Conservation (phyloP, 495 filamentous ascomycete genomes). For the Trichoderma gamsii region DNA sequence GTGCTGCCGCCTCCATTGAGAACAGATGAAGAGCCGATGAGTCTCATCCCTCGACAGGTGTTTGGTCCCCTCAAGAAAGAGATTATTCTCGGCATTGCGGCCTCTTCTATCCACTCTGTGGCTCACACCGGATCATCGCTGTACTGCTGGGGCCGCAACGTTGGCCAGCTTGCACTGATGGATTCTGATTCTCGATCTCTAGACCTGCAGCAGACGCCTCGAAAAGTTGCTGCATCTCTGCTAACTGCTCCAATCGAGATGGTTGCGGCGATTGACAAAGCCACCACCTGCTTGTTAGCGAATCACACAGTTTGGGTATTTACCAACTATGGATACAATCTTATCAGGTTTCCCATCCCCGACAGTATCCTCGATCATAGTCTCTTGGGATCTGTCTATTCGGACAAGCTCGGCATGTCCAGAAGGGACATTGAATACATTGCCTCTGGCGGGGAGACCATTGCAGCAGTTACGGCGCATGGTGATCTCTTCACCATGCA, state of each 20-base stretch:
- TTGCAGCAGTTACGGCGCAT: slow-evolving; percentile 74
- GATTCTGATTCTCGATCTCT: slow-evolving; percentile 91
- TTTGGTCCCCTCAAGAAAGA: slow-evolving; percentile 89
- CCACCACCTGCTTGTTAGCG: slow-evolving; percentile 77
- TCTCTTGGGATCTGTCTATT: slow-evolving; percentile 51
- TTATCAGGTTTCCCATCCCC: slow-evolving; percentile 66
- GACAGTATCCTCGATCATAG: slow-evolving; percentile 62
- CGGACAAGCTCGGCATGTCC: slow-evolving; percentile 58
- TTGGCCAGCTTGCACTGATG: slow-evolving; percentile 88
- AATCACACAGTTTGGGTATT: slow-evolving; percentile 89
- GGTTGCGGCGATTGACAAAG: slow-evolving; percentile 84
- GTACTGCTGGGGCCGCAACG: slow-evolving; percentile 93
- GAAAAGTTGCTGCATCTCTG: slow-evolving; percentile 80
- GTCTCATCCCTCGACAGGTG: slow-evolving; percentile 75
- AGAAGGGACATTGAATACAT: slow-evolving; percentile 67
- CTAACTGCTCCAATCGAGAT: slow-evolving; percentile 71
- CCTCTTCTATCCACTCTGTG: slow-evolving; percentile 88
- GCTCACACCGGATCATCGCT: slow-evolving; percentile 75
- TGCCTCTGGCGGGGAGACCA: slow-evolving; percentile 77
- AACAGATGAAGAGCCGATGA: slow-evolving; percentile 73
- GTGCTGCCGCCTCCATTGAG: slow-evolving; percentile 47
- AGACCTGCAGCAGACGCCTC: slow-evolving; percentile 70
- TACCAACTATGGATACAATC: slow-evolving; percentile 86
- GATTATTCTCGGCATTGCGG: slow-evolving; percentile 70
- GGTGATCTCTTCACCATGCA: slow-evolving; percentile 82